These are phyloP conservation scores for Barbarea vulgaris DNA, from an alignment of 345 rosid genomes.

Conservation along the genomic window DNA sequence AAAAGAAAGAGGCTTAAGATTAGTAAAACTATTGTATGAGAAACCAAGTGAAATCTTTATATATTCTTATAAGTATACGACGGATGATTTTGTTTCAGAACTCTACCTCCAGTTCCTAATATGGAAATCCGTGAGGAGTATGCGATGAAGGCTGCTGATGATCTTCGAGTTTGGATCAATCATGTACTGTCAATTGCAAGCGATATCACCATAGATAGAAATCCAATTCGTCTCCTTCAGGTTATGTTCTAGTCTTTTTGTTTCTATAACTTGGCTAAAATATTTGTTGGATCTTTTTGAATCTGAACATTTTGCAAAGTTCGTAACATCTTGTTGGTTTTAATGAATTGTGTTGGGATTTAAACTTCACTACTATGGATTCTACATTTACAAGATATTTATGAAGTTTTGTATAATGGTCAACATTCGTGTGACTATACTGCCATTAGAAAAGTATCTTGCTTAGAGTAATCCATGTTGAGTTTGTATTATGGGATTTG, in stretches of 20 bases:
- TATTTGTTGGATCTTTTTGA: background rate
- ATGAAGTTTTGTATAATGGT: no score
- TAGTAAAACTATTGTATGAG: no score
- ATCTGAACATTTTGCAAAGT: background rate
- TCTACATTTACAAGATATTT: no score
- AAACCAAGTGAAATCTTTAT: no score
- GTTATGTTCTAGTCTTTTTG: constrained; percentile 39
- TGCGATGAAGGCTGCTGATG: constrained; percentile 53
- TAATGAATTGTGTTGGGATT: no score
- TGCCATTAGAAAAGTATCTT: no score
- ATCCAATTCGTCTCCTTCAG: constrained; percentile 67
- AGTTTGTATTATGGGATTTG: no score
- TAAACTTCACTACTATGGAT: no score
- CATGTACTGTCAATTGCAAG: constrained; percentile 59
- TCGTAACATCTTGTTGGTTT: background rate
- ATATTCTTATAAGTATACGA: no score
- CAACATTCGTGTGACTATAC: no score
- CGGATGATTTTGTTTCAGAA: constrained; percentile 52
- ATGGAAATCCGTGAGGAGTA: constrained; percentile 80
- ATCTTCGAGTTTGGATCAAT: constrained; percentile 59
- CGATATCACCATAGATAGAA: constrained; percentile 68
- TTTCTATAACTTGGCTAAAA: background rate
- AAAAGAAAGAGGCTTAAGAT: no score
- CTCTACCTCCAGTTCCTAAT: constrained; percentile 88
- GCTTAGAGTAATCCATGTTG: no score